Evolutionary conservation across 1,284 basidiomycete genomes (phyloP), one percentile per base, ranked within the genome.

Genomic region (Golubevia pallescens): DNA sequence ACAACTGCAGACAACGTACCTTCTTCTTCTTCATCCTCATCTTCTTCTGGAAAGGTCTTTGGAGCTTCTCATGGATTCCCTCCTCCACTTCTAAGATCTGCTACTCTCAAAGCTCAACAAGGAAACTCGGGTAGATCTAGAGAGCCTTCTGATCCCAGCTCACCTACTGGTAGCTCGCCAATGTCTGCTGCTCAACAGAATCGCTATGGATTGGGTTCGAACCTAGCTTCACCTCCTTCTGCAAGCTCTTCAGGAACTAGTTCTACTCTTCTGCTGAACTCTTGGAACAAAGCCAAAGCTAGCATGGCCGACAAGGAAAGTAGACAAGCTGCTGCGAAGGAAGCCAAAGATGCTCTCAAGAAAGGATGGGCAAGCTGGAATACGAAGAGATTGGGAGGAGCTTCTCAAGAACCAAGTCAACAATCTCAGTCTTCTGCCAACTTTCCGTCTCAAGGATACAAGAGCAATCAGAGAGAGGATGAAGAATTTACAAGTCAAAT

Each of bases 311-410:
- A 83, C 66, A 77, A 77, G 60, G 80, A 81, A 32, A 58, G 70
- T n/a, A 72, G 79, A 21, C 74, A 80, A 61, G 73, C 74, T 1
- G 73, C 77, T 8, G 77, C 80, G 0, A 71, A 71, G 34, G 78
- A 84, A 51, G 81, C 81, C 5, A 82, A 79, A 60, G 80, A 84
- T 23, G 81, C 81, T 6, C 66, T 84, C 60, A 79, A 78, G 63
- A 58, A 74, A 19, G 76, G 81, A 7, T 81, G 81, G 81, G 67
- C 76, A 7, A 81, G 60, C 62, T 84, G 79, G 80, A 81, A 78
- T 56, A 54, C 68, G 38, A 78, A 34, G 66, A 65, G 23, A 62
- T 58, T 3, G 66, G 42, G 14, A 64, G 65, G 6, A 61, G 65
- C 28, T 67, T 60, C 13, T 13, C 42, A 48, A 48, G 42, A 48